Evolutionary conservation across 2,329 filamentous ascomycete species (phyloP).

Genomic region (Ophiosphaerella korrae): DNA sequence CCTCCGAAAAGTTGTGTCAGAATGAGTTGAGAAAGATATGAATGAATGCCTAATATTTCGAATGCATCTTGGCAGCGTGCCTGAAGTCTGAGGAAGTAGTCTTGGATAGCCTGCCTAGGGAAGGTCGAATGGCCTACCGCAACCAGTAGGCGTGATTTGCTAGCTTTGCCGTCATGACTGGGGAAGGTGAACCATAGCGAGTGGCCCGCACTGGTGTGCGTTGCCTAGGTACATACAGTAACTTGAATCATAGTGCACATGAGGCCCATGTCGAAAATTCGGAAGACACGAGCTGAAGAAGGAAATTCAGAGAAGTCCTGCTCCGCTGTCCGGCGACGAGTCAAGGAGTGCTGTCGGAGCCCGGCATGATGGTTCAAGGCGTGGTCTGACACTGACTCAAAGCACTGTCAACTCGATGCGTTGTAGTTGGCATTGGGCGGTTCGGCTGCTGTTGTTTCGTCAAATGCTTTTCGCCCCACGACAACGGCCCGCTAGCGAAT

Average conservation of each 20-base stretch:
- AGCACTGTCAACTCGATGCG: slow-evolving; percentile 3
- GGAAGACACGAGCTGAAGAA: slow-evolving; percentile 11
- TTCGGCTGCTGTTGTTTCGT: slow-evolving; percentile 12
- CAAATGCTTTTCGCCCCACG: slow-evolving; percentile 28
- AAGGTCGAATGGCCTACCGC: slow-evolving; percentile 3
- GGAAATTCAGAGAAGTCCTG: slow-evolving; percentile 5
- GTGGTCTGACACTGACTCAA: slow-evolving; percentile 14
- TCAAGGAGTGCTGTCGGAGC: slow-evolving; percentile 5
- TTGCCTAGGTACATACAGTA: background rate
- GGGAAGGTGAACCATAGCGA: slow-evolving; percentile 9
- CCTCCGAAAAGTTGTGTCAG: too few relatives aligned
- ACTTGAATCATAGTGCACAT: slow-evolving; percentile 5
- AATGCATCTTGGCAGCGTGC: too few relatives aligned
- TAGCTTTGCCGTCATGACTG: slow-evolving; percentile 4
- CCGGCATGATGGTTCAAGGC: slow-evolving; percentile 15
- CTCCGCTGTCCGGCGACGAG: slow-evolving; percentile 14
- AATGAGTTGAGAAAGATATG: too few relatives aligned
- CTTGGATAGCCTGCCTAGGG: too few relatives aligned
- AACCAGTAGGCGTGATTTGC: slow-evolving; percentile 12
- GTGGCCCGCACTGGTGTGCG: slow-evolving; percentile 7
- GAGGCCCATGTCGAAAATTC: slow-evolving; percentile 5
- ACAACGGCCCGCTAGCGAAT: slow-evolving; percentile 31
- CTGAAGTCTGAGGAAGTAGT: too few relatives aligned
- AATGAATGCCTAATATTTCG: too few relatives aligned
- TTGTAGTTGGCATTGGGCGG: slow-evolving; percentile 9